Evolutionary conservation across 768 basidiomycete genomes (phyloP).

Genomic region (Chalciporus piperatus): DNA sequence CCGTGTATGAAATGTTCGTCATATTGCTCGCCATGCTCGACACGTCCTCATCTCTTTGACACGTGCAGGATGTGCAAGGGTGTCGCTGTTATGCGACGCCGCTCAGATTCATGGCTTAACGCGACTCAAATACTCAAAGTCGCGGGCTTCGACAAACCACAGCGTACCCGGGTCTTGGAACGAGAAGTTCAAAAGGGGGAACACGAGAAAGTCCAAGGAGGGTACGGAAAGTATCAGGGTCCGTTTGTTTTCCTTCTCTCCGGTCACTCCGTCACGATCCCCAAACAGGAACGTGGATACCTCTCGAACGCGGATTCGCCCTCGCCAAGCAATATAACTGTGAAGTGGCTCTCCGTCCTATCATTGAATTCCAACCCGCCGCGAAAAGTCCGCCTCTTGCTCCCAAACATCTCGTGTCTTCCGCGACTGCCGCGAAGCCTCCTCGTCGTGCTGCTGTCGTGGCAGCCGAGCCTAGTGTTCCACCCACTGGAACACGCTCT

Average conservation of each 20-base stretch:
- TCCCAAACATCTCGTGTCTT: slow-evolving; percentile 89
- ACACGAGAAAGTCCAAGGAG: slow-evolving; percentile 99
- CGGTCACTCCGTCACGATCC: background rate
- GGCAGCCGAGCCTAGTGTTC: slow-evolving; percentile 14
- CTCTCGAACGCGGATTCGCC: slow-evolving; percentile 82
- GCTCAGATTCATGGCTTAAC: slow-evolving; percentile 96
- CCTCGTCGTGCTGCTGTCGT: slow-evolving; percentile 23
- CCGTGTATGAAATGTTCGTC: slow-evolving; percentile 87
- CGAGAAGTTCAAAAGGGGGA: slow-evolving; percentile 98
- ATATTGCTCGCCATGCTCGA: slow-evolving; percentile 32
- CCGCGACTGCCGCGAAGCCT: slow-evolving; percentile 43
- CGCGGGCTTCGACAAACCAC: slow-evolving; percentile 98
- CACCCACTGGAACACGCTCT: slow-evolving; percentile 51
- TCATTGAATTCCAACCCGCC: slow-evolving; percentile 90
- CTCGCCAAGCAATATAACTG: slow-evolving; percentile 94
- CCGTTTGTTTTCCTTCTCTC: slow-evolving; percentile 22
- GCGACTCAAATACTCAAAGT: slow-evolving; percentile 99
- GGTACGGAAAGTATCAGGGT: slow-evolving; percentile 99
- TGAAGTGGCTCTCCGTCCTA: slow-evolving; percentile 80
- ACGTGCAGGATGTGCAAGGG: slow-evolving; percentile 86
- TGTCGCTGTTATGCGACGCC: slow-evolving; percentile 96
- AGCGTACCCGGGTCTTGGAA: slow-evolving; percentile 94
- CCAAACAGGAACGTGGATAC: slow-evolving; percentile 92
- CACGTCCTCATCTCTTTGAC: slow-evolving; percentile 35
- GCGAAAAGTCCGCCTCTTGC: slow-evolving; percentile 92